These are phyloP conservation scores for Alnus rubra DNA, from an alignment of 306 rosid genomes.

Conservation along the genomic window DNA sequence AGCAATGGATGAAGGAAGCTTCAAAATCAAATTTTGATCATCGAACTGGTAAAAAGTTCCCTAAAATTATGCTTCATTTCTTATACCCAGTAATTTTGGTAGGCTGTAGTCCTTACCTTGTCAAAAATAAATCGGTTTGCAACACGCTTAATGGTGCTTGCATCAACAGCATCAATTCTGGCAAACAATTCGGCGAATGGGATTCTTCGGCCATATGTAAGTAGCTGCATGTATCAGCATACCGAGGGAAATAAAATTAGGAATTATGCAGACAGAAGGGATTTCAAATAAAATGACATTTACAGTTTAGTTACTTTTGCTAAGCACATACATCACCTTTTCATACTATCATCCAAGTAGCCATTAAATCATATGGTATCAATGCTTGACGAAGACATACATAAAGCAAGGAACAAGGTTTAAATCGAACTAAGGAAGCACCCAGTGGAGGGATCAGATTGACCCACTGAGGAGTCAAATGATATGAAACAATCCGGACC, in stretches of 20 bases:
- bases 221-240: constrained; percentile 48
- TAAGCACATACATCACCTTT: constrained; percentile 1
- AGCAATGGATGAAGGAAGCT: constrained; percentile 5
- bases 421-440: neutral
- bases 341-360: neutral
- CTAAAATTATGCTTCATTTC: neutral
- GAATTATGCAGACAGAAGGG: neutral
- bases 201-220: constrained; percentile 91
- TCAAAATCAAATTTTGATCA: neutral
- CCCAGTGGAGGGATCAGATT: neutral
- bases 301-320: neutral
- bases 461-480: neutral
- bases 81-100: neutral
- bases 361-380: neutral
- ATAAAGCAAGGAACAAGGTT: neutral
- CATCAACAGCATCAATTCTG: constrained; percentile 92
- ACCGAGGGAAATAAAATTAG: neutral
- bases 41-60: neutral
- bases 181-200: constrained; percentile 91
- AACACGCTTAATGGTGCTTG: constrained; percentile 86
- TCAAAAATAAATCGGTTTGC: constrained; percentile 92
- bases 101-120: constrained; percentile 51
- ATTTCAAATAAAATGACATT: neutral
- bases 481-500: neutral
- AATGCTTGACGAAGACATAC: neutral